Percentiles rank a stretch among this genome's conserved stretches.
These are phyloP conservation scores for Chaetomiaceae sp. DNA, from an alignment of 2,329 filamentous ascomycete genomes.

Conservation along the genomic window DNA sequence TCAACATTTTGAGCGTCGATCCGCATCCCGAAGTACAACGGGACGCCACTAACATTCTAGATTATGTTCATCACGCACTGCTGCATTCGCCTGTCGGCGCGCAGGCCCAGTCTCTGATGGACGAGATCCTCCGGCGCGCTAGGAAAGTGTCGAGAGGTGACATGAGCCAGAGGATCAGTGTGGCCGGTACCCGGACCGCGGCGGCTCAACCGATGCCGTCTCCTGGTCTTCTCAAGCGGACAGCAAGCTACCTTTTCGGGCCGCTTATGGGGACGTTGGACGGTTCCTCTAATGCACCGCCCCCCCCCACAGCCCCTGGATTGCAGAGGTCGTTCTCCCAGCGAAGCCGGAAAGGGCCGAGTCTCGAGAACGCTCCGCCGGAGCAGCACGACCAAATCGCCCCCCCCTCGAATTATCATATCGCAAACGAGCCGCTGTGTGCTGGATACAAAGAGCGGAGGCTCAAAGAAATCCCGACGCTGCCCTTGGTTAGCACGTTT, in stretches of 20 bases:
- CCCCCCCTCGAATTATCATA: constrained; percentile 66
- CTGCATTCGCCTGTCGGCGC: constrained; percentile 71
- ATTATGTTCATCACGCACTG: constrained; percentile 75
- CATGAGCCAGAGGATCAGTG: constrained; percentile 41
- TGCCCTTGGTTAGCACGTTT: constrained; percentile 80
- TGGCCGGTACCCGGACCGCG: constrained; percentile 36
- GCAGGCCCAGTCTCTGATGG: constrained; percentile 66
- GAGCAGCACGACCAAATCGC: constrained; percentile 69
- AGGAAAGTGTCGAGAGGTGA: constrained; percentile 43
- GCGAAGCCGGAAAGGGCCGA: constrained; percentile 38
- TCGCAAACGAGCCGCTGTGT: constrained; percentile 73
- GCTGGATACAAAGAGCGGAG: constrained; percentile 66
- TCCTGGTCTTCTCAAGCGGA: constrained; percentile 57
- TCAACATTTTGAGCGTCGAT: constrained; percentile 85
- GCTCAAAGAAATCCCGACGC: constrained; percentile 51
- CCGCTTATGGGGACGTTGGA: constrained; percentile 50
- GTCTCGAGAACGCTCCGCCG: constrained; percentile 52
- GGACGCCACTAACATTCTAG: constrained; percentile 78
- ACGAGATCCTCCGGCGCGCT: constrained; percentile 60
- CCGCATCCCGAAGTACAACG: constrained; percentile 90
- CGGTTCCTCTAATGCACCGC: constrained; percentile 34
- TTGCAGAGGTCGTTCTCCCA: constrained; percentile 37
- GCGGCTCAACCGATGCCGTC: constrained; percentile 45
- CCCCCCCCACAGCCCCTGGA: constrained; percentile 32
- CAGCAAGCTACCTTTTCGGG: constrained; percentile 59